phyloP scores from a whole-genome alignment of 2,329 filamentous ascomycete species.

The Fusarium tricinctum region DNA sequence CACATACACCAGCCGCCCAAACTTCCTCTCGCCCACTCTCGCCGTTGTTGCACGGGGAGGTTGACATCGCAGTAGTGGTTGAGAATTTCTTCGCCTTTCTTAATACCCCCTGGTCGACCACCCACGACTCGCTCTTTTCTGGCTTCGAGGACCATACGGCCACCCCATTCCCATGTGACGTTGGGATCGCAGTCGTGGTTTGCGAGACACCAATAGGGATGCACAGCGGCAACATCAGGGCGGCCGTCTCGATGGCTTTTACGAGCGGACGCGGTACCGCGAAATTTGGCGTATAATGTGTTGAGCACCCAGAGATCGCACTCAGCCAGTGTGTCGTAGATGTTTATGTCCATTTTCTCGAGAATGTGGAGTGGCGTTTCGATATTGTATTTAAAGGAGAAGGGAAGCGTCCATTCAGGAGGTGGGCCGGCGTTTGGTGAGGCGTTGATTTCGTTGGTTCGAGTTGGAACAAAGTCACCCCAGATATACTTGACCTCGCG shows the following conservation, averaged over 20 bases:
- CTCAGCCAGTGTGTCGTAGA: conserved; percentile 70
- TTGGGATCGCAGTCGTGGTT: conserved; percentile 98
- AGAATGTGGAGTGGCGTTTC: conserved; percentile 81
- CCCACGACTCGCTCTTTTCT: conserved; percentile 70
- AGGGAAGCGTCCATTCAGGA: conserved; percentile 77
- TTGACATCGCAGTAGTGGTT: conserved; percentile 95
- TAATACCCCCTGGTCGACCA: conserved; percentile 71
- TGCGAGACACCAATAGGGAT: conserved; percentile 95
- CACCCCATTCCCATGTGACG: conserved; percentile 93
- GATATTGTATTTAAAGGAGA: conserved; percentile 82
- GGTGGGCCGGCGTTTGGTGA: conserved; percentile 69
- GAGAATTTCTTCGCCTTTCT: conserved; percentile 84
- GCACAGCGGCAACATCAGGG: conserved; percentile 92
- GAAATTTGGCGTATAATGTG: conserved; percentile 92
- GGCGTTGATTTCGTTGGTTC: conserved; percentile 67
- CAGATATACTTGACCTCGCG: conserved; percentile 76
- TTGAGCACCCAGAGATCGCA: conserved; percentile 90
- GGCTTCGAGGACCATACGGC: conserved; percentile 78
- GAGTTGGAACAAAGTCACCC: conserved; percentile 73
- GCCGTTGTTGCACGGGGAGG: conserved; percentile 80
- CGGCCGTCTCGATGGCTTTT: conserved; percentile 82
- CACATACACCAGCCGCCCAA: conserved; percentile 93
- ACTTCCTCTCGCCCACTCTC: conserved; percentile 90
- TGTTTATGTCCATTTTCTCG: conserved; percentile 87
- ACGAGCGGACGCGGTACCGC: conserved; percentile 90